Base-by-base conservation (phyloP, 495 filamentous ascomycete genomes). In the Bombardia bombarda region DNA sequence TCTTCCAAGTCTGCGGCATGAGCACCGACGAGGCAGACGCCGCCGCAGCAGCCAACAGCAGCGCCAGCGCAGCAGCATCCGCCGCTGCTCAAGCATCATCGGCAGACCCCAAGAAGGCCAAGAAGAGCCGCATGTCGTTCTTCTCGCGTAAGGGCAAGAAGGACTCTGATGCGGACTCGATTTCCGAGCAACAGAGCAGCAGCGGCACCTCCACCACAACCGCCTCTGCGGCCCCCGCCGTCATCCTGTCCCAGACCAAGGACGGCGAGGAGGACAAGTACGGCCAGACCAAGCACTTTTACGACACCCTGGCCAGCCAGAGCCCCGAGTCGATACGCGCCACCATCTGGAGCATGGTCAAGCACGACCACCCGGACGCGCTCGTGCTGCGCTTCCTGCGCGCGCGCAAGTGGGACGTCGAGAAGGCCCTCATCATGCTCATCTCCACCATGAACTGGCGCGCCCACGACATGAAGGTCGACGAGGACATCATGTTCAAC, bases 391-490 rank as follows among this genome's bases (percentile, higher is more conserved):
- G 92, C 21, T 98, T 96, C 65, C 68, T 98, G 43, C 77, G 92
- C 31, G 92, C 92, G 7, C 76, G 92, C 26, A 98, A 97, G 64
- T 98, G 92, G 92, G 86, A 98, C 57, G 78, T 94, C 22, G 84
- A 95, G 35, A 87, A 86, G 52, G 90, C 92, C 14, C 70, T 98
- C 12, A 75, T 96, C 46, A 98, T 98, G 92, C 59, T 95, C 60
- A 76, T 98, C 26, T 85, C 86, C 4, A 95, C 92, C 3, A 89
- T 97, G 75, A 83, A 85, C 58, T 98, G 92, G 92, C 78, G 92
- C 47, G 57, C 77, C 38, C 67, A 72, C 45, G 88, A 93, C 44
- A 79, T 88, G 60, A 80, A 86, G 46, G 87, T 97, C 10, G 84
- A 95, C 55, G 80, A 85, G 38, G 87, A 90, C 56, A 79, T 98